Base-by-base conservation (phyloP, 2,329 filamentous ascomycete species). In the Fusarium bulbicola region DNA sequence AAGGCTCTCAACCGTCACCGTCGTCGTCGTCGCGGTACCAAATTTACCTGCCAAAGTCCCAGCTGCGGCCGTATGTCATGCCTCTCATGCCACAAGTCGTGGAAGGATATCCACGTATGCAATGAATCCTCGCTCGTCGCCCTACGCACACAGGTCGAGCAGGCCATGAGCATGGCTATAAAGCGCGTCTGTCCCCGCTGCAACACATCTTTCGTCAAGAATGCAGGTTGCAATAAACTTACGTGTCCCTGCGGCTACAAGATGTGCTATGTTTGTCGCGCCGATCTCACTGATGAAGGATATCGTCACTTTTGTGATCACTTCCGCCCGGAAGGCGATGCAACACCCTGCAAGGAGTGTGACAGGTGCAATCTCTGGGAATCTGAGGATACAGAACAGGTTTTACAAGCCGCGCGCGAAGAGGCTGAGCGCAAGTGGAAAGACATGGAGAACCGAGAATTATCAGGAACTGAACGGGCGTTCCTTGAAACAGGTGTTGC, bases 231-330 rank as follows among this genome's bases (percentile, higher is more conserved):
- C 88, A 99, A 99, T 86, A 98, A 98, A 84, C 88, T 99, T 45
- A 95, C 94, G 11, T 98, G 96, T 80, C 91, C 95, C 21, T 99
- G 96, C 82, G 96, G 96, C 14, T 98, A 98, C 83, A 92, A 93
- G 76, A 98, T 98, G 95, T 99, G 96, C 81, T 99, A 99, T 79
- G 90, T 98, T 52, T 99, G 96, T 82, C 93, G 96, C 45, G 92
- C 92, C 75, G 91, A 94, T 77, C 90, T 92, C 52, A 85, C 86
- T 63, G 85, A 89, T 56, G 92, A 95, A 80, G 95, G 95, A 2
- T 98, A 99, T 81, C 88, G 91, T 43, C 96, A 99, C 82, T 99
- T 98, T 79, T 99, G 96, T 81, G 93, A 97, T 80, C 96, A 98
- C 82, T 98, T 98, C 81, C 89, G 96, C 14, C 92, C 93, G 15